Base-by-base conservation (phyloP, 2,329 filamentous ascomycete genomes). In the Bisporella sp. region DNA sequence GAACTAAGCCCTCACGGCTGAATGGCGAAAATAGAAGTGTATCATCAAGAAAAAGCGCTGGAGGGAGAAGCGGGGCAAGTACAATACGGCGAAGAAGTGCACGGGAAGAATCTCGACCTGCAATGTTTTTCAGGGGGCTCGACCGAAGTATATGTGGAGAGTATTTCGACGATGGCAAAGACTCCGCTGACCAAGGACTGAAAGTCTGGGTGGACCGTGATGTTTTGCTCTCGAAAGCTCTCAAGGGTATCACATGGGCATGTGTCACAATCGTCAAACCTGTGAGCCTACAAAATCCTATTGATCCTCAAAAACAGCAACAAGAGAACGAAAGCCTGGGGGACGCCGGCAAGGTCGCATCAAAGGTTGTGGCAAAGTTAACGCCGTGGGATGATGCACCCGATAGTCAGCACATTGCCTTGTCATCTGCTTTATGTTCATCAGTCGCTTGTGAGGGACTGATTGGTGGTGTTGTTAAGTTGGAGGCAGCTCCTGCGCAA, bases 161-260 rank as follows among this genome's bases (percentile, higher is more conserved):
- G 48, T 93, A 84, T 79, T 95, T 96, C 60, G 81, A 84, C 0
- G 70, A 76, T 58, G 79, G 81, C 0, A 70, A 76, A 28, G 72
- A 74, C 21, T 69, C 76, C 21, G 76, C 79, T 46, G 71, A 77
- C 55, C 69, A 76, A 41, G 77, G 77, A 8, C 73, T 96, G 44
- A 85, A 79, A 54, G 75, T 96, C 29, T 97, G 92, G 89, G 74
- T 96, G 5, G 90, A 96, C 64, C 78, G 82, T 32, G 89, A 96
- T 52, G 69, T 89, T 30, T 73, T 95, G 28, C 72, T 81, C 11
- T 80, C 81, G 5, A 87, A 85, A 59, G 81, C 85, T 8, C 77
- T 96, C 43, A 81, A 84, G 57, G 89, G 89, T 0, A 75, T 87
- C 8, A 85, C 79, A 46, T 96, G 84, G 74, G 90, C 86, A 1